Base-by-base conservation (phyloP, 2,329 filamentous ascomycete species). In the Magnaporthiopsis incrustans region DNA sequence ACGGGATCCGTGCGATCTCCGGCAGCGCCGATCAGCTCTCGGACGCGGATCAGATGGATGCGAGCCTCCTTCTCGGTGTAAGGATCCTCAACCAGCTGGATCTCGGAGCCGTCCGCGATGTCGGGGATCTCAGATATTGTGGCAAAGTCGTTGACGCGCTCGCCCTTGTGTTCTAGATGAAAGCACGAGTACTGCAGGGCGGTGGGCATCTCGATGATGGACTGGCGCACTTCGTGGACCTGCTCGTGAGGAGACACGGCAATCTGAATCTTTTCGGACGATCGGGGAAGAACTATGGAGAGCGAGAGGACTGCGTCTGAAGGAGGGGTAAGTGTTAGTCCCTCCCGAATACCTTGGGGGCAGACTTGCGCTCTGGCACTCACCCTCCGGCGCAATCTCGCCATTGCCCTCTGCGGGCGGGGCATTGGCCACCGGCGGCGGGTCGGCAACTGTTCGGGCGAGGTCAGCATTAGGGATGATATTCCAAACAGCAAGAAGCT, bases 131-230 rank as follows among this genome's bases (percentile, higher is more conserved):
- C 94, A 64, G 91, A 92, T 67, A 99, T 85, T 75, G 96, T 89
- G 66, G 96, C 85, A 71, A 95, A 98, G 77, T 99, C 95, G 76
- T 98, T 98, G 82, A 99, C 89, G 68, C 90, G 89, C 77, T 90
- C 82, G 69, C 92, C 91, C 66, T 91, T 88, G 79, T 93, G 88
- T 79, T 98, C 93, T 71, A 99, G 87, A 78, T 99, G 95, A 81
- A 99, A 99, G 82, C 95, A 99, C 63, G 95, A 96, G 81, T 97
- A 97, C 77, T 96, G 92, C 79, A 97, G 95, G 62, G 94, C 96
- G 66, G 89, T 84, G 6, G 95, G 95, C 61, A 92, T 84, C 77
- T 99, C 95, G 78, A 97, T 92, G 74, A 99, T 90, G 67, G 93
- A 94, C 78, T 98, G 95, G 69, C 95, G 91, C 71, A 99, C 88